Evolutionary conservation across 2,329 filamentous ascomycete species (phyloP).

Genomic region (Alternaria novae-zelandiae): DNA sequence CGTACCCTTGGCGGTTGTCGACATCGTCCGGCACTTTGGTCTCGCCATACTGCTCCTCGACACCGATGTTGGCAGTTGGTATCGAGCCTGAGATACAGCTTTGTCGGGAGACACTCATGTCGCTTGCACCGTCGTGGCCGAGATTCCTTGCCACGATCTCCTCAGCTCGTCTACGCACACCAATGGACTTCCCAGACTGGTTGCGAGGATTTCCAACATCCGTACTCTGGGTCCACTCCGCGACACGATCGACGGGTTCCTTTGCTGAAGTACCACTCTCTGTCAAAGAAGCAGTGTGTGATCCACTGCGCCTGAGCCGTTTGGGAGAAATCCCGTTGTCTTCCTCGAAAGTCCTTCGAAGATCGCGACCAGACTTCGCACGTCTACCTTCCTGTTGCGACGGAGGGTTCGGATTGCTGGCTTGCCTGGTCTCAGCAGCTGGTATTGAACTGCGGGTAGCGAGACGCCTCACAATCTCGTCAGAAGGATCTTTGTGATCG

Average conservation of each 20-base stretch:
- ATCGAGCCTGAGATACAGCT: slow-evolving; percentile 8
- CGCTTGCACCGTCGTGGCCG: slow-evolving; percentile 35
- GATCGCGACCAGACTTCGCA: slow-evolving; percentile 24
- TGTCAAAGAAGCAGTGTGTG: slow-evolving; percentile 17
- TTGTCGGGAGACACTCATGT: slow-evolving; percentile 18
- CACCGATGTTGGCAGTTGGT: slow-evolving; percentile 14
- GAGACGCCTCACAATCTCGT: slow-evolving; percentile 23
- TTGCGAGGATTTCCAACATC: slow-evolving; percentile 4
- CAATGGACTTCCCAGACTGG: slow-evolving; percentile 14
- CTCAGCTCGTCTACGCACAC: slow-evolving; percentile 7
- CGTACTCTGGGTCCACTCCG: slow-evolving; percentile 7
- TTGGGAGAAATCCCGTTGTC: not conserved
- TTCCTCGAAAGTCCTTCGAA: slow-evolving; percentile 28
- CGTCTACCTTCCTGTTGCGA: slow-evolving; percentile 6
- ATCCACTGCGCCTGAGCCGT: slow-evolving; percentile 12
- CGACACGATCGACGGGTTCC: not conserved
- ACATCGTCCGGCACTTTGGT: slow-evolving; percentile 32
- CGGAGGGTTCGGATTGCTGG: slow-evolving; percentile 1
- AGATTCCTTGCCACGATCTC: slow-evolving; percentile 21
- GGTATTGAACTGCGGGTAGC: slow-evolving; percentile 15
- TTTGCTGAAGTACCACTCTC: slow-evolving; percentile 7
- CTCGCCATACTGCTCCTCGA: slow-evolving; percentile 20
- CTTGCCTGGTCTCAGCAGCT: slow-evolving; percentile 28
- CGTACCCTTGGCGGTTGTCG: slow-evolving; percentile 39
- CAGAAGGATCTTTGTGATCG: slow-evolving; percentile 2